Conservation (phyloP, 768 basidiomycete species). For the Pleurotus pulmonarius region DNA sequence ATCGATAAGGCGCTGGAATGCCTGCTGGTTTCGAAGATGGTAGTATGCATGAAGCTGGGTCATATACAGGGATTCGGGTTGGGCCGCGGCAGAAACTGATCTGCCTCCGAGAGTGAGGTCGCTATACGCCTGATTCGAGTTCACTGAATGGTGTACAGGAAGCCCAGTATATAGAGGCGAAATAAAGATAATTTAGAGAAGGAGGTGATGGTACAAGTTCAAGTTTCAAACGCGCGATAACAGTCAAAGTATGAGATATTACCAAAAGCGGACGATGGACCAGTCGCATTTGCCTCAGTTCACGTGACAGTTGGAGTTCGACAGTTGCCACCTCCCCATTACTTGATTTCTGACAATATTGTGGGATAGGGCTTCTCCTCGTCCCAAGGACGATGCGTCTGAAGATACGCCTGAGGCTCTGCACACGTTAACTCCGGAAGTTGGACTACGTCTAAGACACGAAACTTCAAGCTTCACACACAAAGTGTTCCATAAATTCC, state of each 20-base stretch:
- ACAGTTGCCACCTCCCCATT: too few relatives aligned
- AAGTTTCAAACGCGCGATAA: conserved; percentile 9
- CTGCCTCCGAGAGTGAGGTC: conserved; percentile 5
- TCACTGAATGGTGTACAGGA: not conserved
- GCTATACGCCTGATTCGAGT: not conserved
- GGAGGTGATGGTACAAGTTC: not conserved
- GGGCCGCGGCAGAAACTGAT: not conserved
- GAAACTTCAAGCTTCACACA: too few relatives aligned
- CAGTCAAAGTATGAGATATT: not conserved
- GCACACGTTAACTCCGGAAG: too few relatives aligned
- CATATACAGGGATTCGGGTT: conserved; percentile 42
- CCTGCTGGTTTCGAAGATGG: conserved; percentile 65
- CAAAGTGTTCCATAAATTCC: too few relatives aligned
- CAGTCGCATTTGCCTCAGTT: too few relatives aligned
- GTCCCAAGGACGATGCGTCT: too few relatives aligned
- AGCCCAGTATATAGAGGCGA: not conserved
- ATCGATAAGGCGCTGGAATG: conserved; percentile 74
- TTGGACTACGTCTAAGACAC: too few relatives aligned
- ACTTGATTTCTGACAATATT: too few relatives aligned
- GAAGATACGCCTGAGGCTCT: too few relatives aligned
- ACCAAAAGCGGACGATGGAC: not conserved
- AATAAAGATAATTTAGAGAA: not conserved
- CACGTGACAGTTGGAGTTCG: too few relatives aligned
- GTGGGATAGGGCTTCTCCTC: too few relatives aligned
- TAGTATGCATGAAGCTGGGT: conserved; percentile 80